Base-by-base conservation (phyloP, 306 rosid genomes). In the Cajanus cajan region DNA sequence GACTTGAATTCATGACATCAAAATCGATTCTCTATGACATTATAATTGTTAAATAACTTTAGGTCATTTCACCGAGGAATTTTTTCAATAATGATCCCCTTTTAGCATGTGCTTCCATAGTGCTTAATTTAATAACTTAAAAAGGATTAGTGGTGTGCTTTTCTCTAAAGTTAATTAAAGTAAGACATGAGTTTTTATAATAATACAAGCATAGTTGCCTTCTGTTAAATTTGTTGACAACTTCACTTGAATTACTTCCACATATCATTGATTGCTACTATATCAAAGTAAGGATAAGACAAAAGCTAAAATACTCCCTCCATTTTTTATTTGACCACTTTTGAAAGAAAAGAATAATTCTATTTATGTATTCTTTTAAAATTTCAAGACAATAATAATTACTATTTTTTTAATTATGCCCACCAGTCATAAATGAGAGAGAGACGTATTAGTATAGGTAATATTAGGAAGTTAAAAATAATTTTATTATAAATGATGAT, bases 41-140 rank as follows among this genome's bases (percentile, higher is more conserved):
- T 37, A 73, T 39, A 55, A 54, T 22, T 78, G 73, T 39, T 41
- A 52, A 21, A 64, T 72, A 73, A 54, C 64, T 51, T 78, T 7
- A 45, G 52, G 68, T 19, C 67, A 73, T 57, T 47, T 55, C 70
- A 58, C 18, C 45, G 5, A 15, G 19, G 11, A 6, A 4, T 47
- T 73, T 71, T 78, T 47, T 24, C 68, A 79, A 67, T 67, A 73
- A 67, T 78, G 62, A 78, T 45, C 2, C n/a, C 28, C 68, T 78
- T 71, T 67, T 45, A 57, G 80, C 48, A 16, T 13, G 36, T 25
- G 62, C 48, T 50, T 41, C 44, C 15, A 68, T 12, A 55, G 71
- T 54, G 78, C 71, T 65, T 16, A 37, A 57, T 73, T 68, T 24
- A 67, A 78, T 57, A 73, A 58, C 63, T 25, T 18, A 6, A 36